Evolutionary conservation across 2,329 filamentous ascomycete species (phyloP), one percentile per base, ranked within the genome.

Genomic region (Hypomyces perniciosus): DNA sequence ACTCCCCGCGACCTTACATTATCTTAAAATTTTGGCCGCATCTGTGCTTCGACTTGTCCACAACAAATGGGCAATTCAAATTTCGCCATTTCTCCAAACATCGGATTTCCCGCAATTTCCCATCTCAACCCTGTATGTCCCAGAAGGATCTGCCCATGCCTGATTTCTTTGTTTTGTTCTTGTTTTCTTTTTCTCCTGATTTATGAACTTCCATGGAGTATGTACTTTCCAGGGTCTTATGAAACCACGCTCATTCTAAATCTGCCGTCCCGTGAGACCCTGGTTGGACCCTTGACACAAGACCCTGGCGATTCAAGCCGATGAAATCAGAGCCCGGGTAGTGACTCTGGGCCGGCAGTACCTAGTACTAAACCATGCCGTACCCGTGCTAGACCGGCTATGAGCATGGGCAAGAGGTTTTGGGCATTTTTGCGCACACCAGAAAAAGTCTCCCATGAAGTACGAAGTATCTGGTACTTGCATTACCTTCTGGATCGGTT

Each of bases 251-350:
- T 20, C 20, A 20, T 20, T 2, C 20, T 20, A 20, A 20, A 20
- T 20, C 20, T 20, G 20, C 20, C 20, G 20, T 20, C 48, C 48
- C 48, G 48, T 42, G 48, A 50, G 46, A 42, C 50, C 50, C 42
- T 39, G 50, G 45, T 43, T 44, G 44, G 49, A 51, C 49, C 43
- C 44, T 47, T 47, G 44, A 34, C 38, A 30, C 40, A 37, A 44
- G 40, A 27, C 44, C 44, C 39, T 27, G 44, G 31, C 29, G 27
- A n/a, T 12, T 8, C 27, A 29, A 30, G 41, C 29, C 48, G 34
- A 52, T 52, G 50, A 52, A 52, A 40, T 52, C 45, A 52, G 50
- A 48, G 45, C 40, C 45, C 39, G 34, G 30, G 39, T 39, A 51
- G 44, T 42, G 20, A 20, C 20, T 20, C 20, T 20, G 3, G 20